These are phyloP conservation scores for Ciborinia camelliae DNA, from an alignment of 2,329 filamentous ascomycete species.

Conservation along the genomic window DNA sequence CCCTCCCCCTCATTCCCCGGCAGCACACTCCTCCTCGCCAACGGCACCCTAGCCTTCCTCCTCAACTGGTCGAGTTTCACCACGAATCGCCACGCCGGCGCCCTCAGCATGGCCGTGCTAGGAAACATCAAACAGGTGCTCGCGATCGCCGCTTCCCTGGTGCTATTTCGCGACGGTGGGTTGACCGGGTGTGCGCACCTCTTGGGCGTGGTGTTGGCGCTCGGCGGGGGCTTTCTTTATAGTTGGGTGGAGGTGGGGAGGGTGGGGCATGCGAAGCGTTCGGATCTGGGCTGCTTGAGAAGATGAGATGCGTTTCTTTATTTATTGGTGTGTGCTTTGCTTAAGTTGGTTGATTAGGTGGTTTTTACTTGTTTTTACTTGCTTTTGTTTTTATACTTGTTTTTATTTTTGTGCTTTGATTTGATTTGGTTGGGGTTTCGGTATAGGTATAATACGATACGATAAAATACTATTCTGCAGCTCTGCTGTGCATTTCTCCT, in stretches of 20 bases:
- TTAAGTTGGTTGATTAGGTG: no score
- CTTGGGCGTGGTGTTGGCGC: neutral
- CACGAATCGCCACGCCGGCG: constrained; percentile 58
- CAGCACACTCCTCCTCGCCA: constrained; percentile 41
- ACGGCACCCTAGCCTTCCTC: constrained; percentile 53
- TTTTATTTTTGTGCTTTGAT: neutral
- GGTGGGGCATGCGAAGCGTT: neutral
- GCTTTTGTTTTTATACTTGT: neutral
- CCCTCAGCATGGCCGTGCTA: constrained; percentile 57
- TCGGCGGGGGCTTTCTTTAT: neutral
- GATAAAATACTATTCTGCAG: neutral
- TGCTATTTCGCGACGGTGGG: constrained; percentile 37
- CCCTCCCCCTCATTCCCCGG: constrained; percentile 36
- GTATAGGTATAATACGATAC: no score
- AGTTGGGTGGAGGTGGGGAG: neutral
- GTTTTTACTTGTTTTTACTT: neutral
- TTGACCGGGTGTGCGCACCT: neutral
- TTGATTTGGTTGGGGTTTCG: neutral
- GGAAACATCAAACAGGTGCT: constrained; percentile 58
- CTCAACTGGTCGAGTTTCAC: constrained; percentile 57
- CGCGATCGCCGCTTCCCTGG: constrained; percentile 52
- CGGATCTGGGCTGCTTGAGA: neutral
- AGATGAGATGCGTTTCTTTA: no score
- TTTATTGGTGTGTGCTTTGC: no score
- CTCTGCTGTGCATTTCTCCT: neutral